Conservation (phyloP, 805 yeast genomes). For the Yarrowia hollandica region DNA sequence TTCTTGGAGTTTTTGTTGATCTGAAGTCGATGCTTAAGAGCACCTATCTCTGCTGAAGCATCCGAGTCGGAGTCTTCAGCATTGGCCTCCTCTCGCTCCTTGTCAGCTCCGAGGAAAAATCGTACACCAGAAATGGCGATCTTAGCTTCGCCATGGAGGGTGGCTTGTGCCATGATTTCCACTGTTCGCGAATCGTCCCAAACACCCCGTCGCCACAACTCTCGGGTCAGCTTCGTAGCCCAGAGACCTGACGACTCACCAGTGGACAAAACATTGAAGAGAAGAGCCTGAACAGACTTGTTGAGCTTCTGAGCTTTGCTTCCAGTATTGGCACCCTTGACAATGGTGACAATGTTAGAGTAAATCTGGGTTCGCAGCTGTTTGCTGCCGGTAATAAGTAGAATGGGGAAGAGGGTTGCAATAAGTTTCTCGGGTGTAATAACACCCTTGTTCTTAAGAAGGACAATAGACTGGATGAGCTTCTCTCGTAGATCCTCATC, state of each 20-base stretch:
- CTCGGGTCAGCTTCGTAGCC: constrained; percentile 95
- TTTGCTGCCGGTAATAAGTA: constrained; percentile 69
- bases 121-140: constrained; percentile 86
- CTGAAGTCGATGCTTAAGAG: constrained; percentile 75
- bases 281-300: constrained; percentile 84
- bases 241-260: constrained; percentile 83
- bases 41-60: constrained; percentile 57
- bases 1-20: constrained; percentile 81
- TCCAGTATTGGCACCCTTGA: constrained; percentile 84
- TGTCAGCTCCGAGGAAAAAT: constrained; percentile 93
- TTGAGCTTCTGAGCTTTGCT: constrained; percentile 87
- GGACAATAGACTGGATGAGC: constrained; percentile 81
- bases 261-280: constrained; percentile 82
- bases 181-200: constrained; percentile 98
- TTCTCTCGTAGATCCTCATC: constrained; percentile 88
- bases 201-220: constrained; percentile 94
- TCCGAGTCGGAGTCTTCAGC: constrained; percentile 59
- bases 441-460: constrained; percentile 83
- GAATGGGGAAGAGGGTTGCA: constrained; percentile 83
- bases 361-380: constrained; percentile 81
- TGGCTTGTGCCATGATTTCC: constrained; percentile 97
- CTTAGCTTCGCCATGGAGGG: constrained; percentile 75
- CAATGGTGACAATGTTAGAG: constrained; percentile 68
- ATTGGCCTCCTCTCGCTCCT: constrained; percentile 81
- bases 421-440: constrained; percentile 77